Conservation (phyloP, 2,329 filamentous ascomycete genomes). For the Colletotrichum chrysophilum region DNA sequence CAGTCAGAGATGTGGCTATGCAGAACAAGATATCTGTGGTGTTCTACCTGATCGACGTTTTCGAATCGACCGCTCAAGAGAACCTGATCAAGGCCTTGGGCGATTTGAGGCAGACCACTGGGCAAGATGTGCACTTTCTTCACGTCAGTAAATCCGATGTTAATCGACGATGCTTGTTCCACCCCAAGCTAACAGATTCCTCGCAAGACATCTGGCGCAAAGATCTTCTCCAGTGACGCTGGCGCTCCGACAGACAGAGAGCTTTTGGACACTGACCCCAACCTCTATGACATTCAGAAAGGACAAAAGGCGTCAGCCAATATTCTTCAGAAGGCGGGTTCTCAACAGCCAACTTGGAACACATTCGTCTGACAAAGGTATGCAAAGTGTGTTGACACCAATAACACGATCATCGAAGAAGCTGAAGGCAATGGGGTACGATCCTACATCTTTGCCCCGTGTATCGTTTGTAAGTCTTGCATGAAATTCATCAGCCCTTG, state of each 20-base stretch:
- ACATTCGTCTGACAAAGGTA: not conserved
- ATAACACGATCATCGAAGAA: not conserved
- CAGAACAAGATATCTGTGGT: not conserved
- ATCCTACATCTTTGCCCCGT: not conserved
- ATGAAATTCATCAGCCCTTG: not conserved
- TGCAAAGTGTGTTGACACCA: not conserved
- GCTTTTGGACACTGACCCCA: not conserved
- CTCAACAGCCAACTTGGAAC: rapidly evolving
- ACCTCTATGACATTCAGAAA: not conserved
- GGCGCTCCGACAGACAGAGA: not conserved
- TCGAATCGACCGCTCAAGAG: not conserved
- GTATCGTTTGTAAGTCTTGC: not conserved
- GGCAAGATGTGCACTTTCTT: not conserved
- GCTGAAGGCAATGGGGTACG: not conserved
- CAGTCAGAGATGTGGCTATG: not conserved
- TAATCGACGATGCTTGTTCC: not conserved
- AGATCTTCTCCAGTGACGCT: not conserved
- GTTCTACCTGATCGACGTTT: not conserved
- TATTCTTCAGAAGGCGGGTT: not conserved
- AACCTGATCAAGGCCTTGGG: not conserved
- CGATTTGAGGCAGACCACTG: not conserved
- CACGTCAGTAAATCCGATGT: not conserved
- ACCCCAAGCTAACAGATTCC: not conserved
- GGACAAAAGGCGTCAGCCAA: rapidly evolving
- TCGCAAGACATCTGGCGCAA: not conserved